Evolutionary conservation across 2,329 filamentous ascomycete genomes (phyloP).

Genomic region (Fusarium coicis): DNA sequence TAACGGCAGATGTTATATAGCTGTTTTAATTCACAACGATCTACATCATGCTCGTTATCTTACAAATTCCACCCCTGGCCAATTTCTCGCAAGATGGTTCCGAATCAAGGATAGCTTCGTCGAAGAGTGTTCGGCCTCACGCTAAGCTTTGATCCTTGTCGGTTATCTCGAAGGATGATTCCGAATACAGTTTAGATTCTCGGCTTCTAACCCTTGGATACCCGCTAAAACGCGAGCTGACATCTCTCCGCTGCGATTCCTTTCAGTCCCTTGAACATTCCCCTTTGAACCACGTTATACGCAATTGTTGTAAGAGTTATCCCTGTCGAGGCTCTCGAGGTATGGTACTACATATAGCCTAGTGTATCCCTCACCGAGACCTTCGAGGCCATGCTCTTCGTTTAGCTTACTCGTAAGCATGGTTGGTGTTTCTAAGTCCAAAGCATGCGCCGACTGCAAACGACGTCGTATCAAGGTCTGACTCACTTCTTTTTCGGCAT

Average conservation of each 20-base stretch:
- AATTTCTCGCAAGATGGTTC: slow-evolving; percentile 11
- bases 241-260: background rate
- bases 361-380: fast-evolving
- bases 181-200: background rate
- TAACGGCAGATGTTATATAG: background rate
- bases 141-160: background rate
- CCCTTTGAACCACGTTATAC: background rate
- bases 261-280: background rate
- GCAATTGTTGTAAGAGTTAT: fast-evolving
- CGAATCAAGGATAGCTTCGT: background rate
- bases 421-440: slow-evolving; percentile 15
- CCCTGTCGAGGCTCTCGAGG: background rate
- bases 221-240: background rate
- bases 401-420: background rate
- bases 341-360: background rate
- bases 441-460: slow-evolving; percentile 9
- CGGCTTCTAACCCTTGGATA: background rate
- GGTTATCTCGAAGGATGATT: background rate
- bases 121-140: background rate
- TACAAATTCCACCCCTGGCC: slow-evolving; percentile 14
- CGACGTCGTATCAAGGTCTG: slow-evolving; percentile 22
- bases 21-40: background rate
- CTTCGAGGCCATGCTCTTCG: fast-evolving
- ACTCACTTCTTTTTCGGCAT: background rate
- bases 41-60: background rate